Conservation (phyloP, 805 yeast species). For the Kluyveromyces siamensis region DNA sequence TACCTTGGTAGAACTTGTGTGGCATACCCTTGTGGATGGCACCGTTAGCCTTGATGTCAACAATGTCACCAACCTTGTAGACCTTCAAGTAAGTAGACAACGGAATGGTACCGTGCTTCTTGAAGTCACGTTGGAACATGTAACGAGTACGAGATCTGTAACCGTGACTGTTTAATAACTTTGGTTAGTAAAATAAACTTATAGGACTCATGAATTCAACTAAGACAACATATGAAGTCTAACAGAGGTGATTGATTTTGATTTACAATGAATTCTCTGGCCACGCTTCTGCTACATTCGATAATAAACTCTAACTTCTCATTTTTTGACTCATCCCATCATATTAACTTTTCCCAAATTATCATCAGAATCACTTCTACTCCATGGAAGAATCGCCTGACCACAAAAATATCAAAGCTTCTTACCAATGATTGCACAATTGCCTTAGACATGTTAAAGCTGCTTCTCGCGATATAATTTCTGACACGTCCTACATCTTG, state of each 20-base stretch:
- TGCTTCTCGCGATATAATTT: not conserved
- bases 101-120: slow-evolving; percentile 86
- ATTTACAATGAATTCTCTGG: too few relatives aligned
- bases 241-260: too few relatives aligned
- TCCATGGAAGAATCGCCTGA: too few relatives aligned
- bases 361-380: too few relatives aligned
- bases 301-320: too few relatives aligned
- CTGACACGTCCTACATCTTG: not conserved
- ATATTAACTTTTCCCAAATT: too few relatives aligned
- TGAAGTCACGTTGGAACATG: slow-evolving; percentile 99
- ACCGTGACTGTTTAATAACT: slow-evolving; percentile 65
- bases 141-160: slow-evolving; percentile 99
- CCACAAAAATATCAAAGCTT: too few relatives aligned
- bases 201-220: not conserved
- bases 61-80: slow-evolving; percentile 99
- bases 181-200: slow-evolving; percentile 8
- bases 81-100: slow-evolving; percentile 95
- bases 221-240: not conserved
- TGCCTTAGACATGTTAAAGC: too few relatives aligned
- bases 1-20: slow-evolving; percentile 99
- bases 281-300: too few relatives aligned
- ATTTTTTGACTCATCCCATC: too few relatives aligned
- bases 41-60: slow-evolving; percentile 99
- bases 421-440: too few relatives aligned
- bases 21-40: slow-evolving; percentile 99